Evolutionary conservation across 306 rosid species (phyloP), one percentile per base, ranked within the genome.

Genomic region (Glycyrrhiza uralensis): DNA sequence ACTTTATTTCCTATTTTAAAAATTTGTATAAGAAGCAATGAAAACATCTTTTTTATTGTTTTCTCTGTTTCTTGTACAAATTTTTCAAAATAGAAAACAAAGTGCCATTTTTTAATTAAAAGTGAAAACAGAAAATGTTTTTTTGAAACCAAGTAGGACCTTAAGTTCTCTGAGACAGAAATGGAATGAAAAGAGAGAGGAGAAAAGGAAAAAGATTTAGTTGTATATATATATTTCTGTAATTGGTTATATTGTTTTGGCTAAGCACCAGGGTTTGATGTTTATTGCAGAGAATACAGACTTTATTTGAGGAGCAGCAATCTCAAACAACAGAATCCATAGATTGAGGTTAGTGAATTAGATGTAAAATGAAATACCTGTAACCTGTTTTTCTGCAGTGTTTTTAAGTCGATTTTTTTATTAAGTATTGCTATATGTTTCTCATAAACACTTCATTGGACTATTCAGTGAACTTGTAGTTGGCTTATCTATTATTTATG

Each of bases 271-370:
- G 2, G 32, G 7, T 74, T 42, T 83, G 59, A 59, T 76, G 32
- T 75, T 46, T 75, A 55, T 66, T 72, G 64, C 95, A 94, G 98
- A 89, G 95, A 83, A 72, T 94, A 33, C 92, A 86, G 78, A 73
- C 83, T 50, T 80, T 91, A 72, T 80, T 89, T 13, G 91, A 87
- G 76, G 90, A 80, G 79, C 88, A 83, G 68, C 87, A 66, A 22
- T 47, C 88, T 71, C 91, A 83, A 81, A 74, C 81, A 41, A 28
- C 81, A 57, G 85, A 83, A 82, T 78, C 72, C 66, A 38, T 69
- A 44, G 81, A 84, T 39, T 86, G 86, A 90, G 86, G 86, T 82
- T 59, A 8, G 85, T 78, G 54, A 60, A 66, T 45, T 67, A 41
- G 54, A 57, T 45, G 52, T 41, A 50, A 30, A 63, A 44, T 9